These are phyloP conservation scores for Candida vaughaniae DNA, from an alignment of 805 yeast species.

Conservation along the genomic window DNA sequence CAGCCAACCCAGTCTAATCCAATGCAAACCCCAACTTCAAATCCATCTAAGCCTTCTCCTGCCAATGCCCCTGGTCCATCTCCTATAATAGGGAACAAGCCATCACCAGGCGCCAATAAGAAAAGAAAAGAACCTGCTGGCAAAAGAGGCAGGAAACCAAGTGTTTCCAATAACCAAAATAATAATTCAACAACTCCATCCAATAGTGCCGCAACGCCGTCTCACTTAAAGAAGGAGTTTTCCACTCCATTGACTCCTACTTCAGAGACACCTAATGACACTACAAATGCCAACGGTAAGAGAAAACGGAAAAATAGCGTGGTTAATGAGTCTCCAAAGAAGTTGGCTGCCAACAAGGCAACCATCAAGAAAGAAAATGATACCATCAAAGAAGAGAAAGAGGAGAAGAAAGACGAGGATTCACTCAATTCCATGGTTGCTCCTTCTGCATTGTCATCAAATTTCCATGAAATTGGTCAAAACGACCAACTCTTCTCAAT, in stretches of 20 bases:
- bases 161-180: conserved; percentile 13
- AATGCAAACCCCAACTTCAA: conserved; percentile 7
- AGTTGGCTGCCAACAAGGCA: conserved; percentile 17
- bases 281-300: conserved; percentile 14
- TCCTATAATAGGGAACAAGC: conserved; percentile 33
- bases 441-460: conserved; percentile 19
- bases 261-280: conserved; percentile 31
- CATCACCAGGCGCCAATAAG: conserved; percentile 31
- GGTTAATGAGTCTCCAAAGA: conserved; percentile 35
- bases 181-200: conserved; percentile 15
- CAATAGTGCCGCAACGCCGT: conserved; percentile 20
- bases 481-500: conserved; percentile 35
- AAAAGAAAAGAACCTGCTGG: conserved; percentile 29
- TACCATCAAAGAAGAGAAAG: conserved; percentile 25
- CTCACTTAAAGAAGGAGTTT: conserved; percentile 35
- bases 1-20: conserved; percentile 3
- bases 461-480: conserved; percentile 20
- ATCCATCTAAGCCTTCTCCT: conserved; percentile 21
- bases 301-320: conserved; percentile 28
- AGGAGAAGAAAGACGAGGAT: conserved; percentile 19
- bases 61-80: conserved; percentile 25
- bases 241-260: conserved; percentile 42
- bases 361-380: conserved; percentile 10
- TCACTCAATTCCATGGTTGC: conserved; percentile 19
- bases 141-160: conserved; percentile 35